Conservation (phyloP, 1,139 yeast genomes). For the Candida labiduridarum region DNA sequence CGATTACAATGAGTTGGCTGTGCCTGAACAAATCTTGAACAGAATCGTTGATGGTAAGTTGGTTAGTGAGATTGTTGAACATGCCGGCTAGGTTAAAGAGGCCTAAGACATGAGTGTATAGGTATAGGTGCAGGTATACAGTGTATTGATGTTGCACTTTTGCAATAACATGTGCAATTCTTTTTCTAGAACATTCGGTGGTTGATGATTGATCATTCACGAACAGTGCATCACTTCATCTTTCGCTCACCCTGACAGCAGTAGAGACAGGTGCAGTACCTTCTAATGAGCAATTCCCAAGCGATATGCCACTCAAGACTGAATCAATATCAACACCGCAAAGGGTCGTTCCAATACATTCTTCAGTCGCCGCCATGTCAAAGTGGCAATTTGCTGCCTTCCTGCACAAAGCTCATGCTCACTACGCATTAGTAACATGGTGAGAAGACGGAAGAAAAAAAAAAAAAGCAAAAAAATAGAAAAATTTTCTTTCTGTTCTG, state of each 20-base stretch:
- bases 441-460: slow-evolving; percentile 1
- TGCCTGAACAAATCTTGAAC: slow-evolving; percentile 89
- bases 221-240: no score
- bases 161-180: background rate
- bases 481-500: background rate
- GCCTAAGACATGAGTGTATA: background rate
- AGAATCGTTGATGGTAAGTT: slow-evolving; percentile 42
- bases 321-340: no score
- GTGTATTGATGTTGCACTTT: background rate
- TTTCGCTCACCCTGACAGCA: no score
- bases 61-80: slow-evolving; percentile 48
- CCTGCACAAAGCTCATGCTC: background rate
- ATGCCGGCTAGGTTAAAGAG: slow-evolving; percentile 35
- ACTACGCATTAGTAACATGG: background rate
- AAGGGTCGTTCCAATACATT: no score
- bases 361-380: background rate
- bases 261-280: no score
- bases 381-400: background rate
- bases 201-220: no score
- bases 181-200: no score
- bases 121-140: background rate
- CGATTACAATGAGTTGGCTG: slow-evolving; percentile 71
- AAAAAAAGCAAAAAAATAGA: background rate
- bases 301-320: no score
- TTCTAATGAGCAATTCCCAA: no score